Evolutionary conservation across 306 rosid genomes (phyloP).

Genomic region (Pueraria montana): DNA sequence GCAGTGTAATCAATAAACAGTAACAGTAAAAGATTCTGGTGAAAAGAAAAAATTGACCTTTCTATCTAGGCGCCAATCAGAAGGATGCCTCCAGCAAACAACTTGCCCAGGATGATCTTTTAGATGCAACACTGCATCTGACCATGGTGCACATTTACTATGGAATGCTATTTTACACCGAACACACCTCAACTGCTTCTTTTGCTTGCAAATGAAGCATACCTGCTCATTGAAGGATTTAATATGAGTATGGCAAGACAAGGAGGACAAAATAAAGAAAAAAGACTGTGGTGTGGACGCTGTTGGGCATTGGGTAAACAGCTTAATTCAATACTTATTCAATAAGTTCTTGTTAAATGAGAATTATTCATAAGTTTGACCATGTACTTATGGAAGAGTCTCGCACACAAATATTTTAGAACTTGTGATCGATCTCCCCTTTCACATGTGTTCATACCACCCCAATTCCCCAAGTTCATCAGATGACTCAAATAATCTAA

Average conservation of each 20-base stretch:
- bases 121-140: constrained; percentile 64
- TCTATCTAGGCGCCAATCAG: constrained; percentile 77
- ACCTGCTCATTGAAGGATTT: constrained; percentile 57
- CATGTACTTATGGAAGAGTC: background rate
- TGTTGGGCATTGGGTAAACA: background rate
- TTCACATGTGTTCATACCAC: constrained; percentile 3
- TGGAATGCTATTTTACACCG: constrained; percentile 78
- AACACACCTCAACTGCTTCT: constrained; percentile 68
- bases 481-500: constrained; percentile 1
- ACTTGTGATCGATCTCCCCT: background rate
- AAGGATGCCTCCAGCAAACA: constrained; percentile 92
- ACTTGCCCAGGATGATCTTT: constrained; percentile 66
- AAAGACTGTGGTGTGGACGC: background rate
- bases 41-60: constrained; percentile 88
- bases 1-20: constrained; percentile 9
- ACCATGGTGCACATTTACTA: constrained; percentile 89
- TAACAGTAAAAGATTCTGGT: constrained; percentile 49
- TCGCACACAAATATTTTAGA: background rate
- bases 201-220: constrained; percentile 83
- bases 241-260: constrained; percentile 22
- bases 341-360: background rate
- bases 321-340: background rate
- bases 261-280: background rate
- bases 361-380: background rate
- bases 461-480: constrained; percentile 7